A percentile compares a stretch with the other conserved stretches of the same genome.
Conservation (phyloP, 2,329 filamentous ascomycete species). For the Pseudogymnoascus sp. region DNA sequence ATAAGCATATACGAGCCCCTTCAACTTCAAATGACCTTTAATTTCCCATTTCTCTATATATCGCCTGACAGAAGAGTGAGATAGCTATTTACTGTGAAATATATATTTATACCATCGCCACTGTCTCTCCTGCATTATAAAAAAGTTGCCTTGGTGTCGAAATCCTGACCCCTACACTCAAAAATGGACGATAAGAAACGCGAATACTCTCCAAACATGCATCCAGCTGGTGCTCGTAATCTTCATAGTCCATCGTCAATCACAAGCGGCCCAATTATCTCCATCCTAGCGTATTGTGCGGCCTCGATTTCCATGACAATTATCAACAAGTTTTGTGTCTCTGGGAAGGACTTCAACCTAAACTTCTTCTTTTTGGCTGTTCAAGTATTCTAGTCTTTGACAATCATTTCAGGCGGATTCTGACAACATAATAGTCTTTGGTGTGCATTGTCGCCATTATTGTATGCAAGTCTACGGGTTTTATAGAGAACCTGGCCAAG, state of each 20-base stretch:
- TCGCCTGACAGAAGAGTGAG: background rate
- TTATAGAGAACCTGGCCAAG: conserved; percentile 69
- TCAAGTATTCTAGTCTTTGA: conserved; percentile 58
- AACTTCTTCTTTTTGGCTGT: conserved; percentile 86
- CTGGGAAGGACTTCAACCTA: conserved; percentile 79
- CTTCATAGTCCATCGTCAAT: conserved; percentile 27
- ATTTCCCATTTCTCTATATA: background rate
- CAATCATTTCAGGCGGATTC: background rate
- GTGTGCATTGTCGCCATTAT: conserved; percentile 79
- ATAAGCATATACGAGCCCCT: background rate
- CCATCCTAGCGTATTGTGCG: conserved; percentile 79
- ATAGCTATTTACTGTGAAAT: background rate
- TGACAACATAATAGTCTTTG: conserved; percentile 53
- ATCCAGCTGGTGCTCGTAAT: conserved; percentile 37
- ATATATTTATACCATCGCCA: no score
- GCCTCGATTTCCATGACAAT: conserved; percentile 97
- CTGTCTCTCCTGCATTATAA: background rate
- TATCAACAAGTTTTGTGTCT: conserved; percentile 96
- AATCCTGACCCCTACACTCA: conserved; percentile 12
- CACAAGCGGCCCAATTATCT: conserved; percentile 66
- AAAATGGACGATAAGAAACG: conserved; percentile 83
- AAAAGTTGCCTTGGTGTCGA: background rate
- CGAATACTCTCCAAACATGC: conserved; percentile 67
- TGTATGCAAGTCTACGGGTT: conserved; percentile 64
- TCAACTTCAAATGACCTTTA: background rate